Percentiles rank a stretch among this genome's conserved stretches.
Evolutionary conservation across 352 stramenopile genomes (phyloP).

Genomic region (Globisporangium paddicum): DNA sequence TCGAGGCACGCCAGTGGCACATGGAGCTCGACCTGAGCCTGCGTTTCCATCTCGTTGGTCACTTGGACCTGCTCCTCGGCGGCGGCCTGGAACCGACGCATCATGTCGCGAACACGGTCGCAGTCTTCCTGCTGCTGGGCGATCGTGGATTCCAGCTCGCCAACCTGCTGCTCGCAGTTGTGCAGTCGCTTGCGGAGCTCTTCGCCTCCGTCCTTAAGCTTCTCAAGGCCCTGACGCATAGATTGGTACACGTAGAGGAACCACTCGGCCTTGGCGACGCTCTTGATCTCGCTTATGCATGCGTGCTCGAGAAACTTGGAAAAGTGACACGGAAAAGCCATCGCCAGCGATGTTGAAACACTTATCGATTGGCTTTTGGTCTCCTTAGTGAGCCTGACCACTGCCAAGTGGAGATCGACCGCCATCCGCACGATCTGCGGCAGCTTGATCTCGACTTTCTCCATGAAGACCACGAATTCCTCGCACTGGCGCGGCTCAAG

Average conservation of each 20-base stretch:
- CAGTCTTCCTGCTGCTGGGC: conserved; percentile 38
- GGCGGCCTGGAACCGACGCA: conserved; percentile 49
- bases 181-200: conserved; percentile 13
- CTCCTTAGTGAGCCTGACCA: background rate
- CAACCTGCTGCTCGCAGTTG: conserved; percentile 27
- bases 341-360: conserved; percentile 8
- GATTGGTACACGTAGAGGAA: conserved; percentile 26
- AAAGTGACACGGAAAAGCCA: conserved; percentile 18
- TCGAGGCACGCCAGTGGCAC: conserved; percentile 60
- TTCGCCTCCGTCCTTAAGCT: conserved; percentile 23
- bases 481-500: conserved; percentile 6
- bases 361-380: background rate
- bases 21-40: conserved; percentile 48
- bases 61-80: conserved; percentile 60
- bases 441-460: conserved; percentile 20
- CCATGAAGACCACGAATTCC: conserved; percentile 16
- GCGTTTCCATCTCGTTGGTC: conserved; percentile 58
- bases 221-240: conserved; percentile 37
- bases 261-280: conserved; percentile 11
- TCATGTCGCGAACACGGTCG: conserved; percentile 43
- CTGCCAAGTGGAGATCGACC: conserved; percentile 20
- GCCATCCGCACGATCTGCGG: conserved; percentile 15
- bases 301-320: conserved; percentile 12
- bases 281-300: conserved; percentile 11
- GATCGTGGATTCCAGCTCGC: conserved; percentile 19